phyloP scores from a whole-genome alignment of 768 basidiomycete species.

The Lactifluus volemus region DNA sequence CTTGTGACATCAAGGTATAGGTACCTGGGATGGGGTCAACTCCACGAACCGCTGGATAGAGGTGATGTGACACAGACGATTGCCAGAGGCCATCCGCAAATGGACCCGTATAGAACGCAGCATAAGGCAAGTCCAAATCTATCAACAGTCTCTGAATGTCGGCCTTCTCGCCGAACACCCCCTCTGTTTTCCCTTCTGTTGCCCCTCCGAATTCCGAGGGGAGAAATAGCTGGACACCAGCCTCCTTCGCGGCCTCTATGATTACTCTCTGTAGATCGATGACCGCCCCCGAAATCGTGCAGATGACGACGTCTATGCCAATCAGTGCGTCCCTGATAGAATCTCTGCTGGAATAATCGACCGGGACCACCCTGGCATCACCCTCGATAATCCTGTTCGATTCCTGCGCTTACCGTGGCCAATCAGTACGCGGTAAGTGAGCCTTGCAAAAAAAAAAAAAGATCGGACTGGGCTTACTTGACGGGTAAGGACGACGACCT shows the following conservation, averaged over 20 bases:
- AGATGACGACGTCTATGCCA: constrained; percentile 15
- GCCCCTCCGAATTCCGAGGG: constrained; percentile 10
- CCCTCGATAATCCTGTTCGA: constrained; percentile 19
- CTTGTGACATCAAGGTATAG: constrained; percentile 6
- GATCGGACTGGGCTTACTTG: not conserved
- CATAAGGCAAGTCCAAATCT: constrained; percentile 12
- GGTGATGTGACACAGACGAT: not conserved
- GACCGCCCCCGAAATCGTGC: not conserved
- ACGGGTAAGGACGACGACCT: constrained; percentile 15
- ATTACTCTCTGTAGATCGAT: not conserved
- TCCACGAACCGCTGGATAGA: not conserved
- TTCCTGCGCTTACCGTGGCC: constrained; percentile 13
- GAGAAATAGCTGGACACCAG: constrained; percentile 8
- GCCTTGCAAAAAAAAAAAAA: not conserved
- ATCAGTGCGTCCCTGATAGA: constrained; percentile 1
- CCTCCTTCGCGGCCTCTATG: constrained; percentile 11
- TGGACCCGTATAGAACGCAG: constrained; percentile 19
- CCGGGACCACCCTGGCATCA: constrained; percentile 1
- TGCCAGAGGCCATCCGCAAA: constrained; percentile 10
- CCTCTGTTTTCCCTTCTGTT: constrained; percentile 13
- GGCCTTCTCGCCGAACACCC: constrained; percentile 3
- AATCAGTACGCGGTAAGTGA: not conserved
- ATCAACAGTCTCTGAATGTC: not conserved
- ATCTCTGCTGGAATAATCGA: constrained; percentile 12
- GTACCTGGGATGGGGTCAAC: not conserved